Conservation (phyloP, 2,329 filamentous ascomycete species). For the Penicillium sp. region DNA sequence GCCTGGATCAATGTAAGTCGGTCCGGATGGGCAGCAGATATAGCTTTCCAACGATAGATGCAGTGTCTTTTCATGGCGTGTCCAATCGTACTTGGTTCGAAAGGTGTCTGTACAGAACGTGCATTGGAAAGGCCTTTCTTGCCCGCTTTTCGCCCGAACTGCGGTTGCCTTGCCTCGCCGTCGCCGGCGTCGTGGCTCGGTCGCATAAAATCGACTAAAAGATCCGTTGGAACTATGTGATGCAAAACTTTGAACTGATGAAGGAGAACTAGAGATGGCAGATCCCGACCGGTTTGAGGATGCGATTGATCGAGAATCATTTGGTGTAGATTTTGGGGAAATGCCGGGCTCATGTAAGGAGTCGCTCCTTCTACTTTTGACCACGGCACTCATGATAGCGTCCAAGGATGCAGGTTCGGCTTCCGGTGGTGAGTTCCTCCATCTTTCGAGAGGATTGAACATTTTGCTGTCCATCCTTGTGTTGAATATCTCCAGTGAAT, state of each 20-base stretch:
- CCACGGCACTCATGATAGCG: slow-evolving; percentile 62
- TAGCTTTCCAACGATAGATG: slow-evolving; percentile 54
- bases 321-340: not conserved
- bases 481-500: not conserved
- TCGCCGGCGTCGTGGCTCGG: slow-evolving; percentile 53
- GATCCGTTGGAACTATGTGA: slow-evolving; percentile 31
- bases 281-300: slow-evolving; percentile 20
- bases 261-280: slow-evolving; percentile 22
- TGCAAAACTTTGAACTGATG: slow-evolving; percentile 20
- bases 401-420: slow-evolving; percentile 64
- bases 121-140: slow-evolving; percentile 44
- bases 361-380: slow-evolving; percentile 16
- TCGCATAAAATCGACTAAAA: slow-evolving; percentile 53
- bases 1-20: slow-evolving; percentile 41
- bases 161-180: slow-evolving; percentile 39
- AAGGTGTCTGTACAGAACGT: slow-evolving; percentile 56
- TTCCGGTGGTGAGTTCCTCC: slow-evolving; percentile 66
- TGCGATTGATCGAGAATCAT: slow-evolving; percentile 10
- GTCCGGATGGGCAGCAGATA: slow-evolving; percentile 59
- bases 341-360: not conserved
- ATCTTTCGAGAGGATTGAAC: slow-evolving; percentile 64
- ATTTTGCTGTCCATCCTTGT: not conserved
- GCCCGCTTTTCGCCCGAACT: slow-evolving; percentile 26
- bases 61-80: slow-evolving; percentile 53
- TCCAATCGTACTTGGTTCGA: slow-evolving; percentile 54